Conservation (phyloP, 2,329 filamentous ascomycete genomes). For the Dactylonectria macrodidyma region DNA sequence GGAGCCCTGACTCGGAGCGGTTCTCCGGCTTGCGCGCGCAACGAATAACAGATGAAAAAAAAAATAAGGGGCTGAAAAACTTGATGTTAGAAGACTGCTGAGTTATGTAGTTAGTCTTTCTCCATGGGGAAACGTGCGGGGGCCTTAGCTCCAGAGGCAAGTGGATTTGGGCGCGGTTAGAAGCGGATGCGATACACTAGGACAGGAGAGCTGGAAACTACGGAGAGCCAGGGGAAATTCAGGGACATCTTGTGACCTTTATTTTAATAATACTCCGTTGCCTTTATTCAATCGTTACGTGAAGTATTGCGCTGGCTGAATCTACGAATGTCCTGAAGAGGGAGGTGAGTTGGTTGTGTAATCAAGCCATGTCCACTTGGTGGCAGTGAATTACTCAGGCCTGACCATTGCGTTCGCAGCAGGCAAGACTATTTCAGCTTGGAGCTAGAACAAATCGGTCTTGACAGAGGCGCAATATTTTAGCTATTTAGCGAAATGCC, state of each 20-base stretch:
- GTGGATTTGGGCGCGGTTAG: constrained; percentile 13
- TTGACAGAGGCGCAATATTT: too few relatives aligned
- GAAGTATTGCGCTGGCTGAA: constrained; percentile 32
- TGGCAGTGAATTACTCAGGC: too few relatives aligned
- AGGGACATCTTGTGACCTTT: constrained; percentile 10
- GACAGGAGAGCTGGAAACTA: too few relatives aligned
- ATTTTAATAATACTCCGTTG: constrained; percentile 28
- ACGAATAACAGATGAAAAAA: constrained; percentile 2
- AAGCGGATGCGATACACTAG: not conserved
- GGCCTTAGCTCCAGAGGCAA: constrained; percentile 4
- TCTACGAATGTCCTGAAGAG: constrained; percentile 19
- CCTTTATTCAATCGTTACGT: constrained; percentile 31
- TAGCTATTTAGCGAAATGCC: too few relatives aligned
- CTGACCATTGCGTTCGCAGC: too few relatives aligned
- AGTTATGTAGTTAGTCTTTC: constrained; percentile 1
- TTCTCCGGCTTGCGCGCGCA: too few relatives aligned
- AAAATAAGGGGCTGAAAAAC: constrained; percentile 14
- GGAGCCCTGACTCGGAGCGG: too few relatives aligned
- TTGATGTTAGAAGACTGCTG: too few relatives aligned
- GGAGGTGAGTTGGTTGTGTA: constrained; percentile 15
- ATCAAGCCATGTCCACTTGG: too few relatives aligned
- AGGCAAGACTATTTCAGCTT: too few relatives aligned
- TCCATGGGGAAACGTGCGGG: constrained; percentile 26
- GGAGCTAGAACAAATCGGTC: too few relatives aligned
- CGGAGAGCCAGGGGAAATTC: not conserved